Evolutionary conservation across 2,329 filamentous ascomycete species (phyloP), one percentile per base, ranked within the genome.

Genomic region (Colletotrichum sp.): DNA sequence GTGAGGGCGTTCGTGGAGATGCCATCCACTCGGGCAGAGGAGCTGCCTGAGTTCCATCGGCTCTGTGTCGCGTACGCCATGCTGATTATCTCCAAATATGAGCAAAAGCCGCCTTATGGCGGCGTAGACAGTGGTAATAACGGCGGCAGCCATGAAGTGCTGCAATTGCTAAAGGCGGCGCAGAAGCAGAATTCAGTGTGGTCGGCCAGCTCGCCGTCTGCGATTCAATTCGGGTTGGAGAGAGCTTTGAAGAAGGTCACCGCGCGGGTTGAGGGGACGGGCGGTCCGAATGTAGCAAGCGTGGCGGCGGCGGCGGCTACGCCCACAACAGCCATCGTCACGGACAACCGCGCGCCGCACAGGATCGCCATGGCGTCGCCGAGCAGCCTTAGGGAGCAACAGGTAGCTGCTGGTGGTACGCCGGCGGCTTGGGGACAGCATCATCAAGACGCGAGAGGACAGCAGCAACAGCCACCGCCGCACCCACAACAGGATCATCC

Each of bases 41-140:
- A 76, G 71, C 48, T 76, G 59, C 74, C 74, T 21, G 74, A 76
- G 34, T 76, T 76, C 28, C 74, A 76, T 16, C 70, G 74, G 4
- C 65, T 76, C 16, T 76, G 74, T 16, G 74, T 76, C 12, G 74
- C 74, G n/a, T 76, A 76, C 48, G 74, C 74, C 15, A 76, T 76
- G 74, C 64, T 76, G 9, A 76, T 76, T 13, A 76, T 76, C 8
- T 76, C 74, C 16, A 76, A 76, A 18, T 60, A 76, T 43, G 74
- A 76, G 30, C 70, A 69, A 21, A 69, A 68, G 28, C 36, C 70
- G 10, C 16, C 70, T 21, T 24, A 28, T n/a, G 63, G 32, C 43
- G 21, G 34, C 15, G 18, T 36, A 10, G 39, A 28, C 7, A 15
- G 57, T 18, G 18, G 57, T 3, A 36, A 24, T 26, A 12, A 12